These are phyloP conservation scores for Mycena leptocephala DNA, from an alignment of 768 basidiomycete species.

Conservation along the genomic window DNA sequence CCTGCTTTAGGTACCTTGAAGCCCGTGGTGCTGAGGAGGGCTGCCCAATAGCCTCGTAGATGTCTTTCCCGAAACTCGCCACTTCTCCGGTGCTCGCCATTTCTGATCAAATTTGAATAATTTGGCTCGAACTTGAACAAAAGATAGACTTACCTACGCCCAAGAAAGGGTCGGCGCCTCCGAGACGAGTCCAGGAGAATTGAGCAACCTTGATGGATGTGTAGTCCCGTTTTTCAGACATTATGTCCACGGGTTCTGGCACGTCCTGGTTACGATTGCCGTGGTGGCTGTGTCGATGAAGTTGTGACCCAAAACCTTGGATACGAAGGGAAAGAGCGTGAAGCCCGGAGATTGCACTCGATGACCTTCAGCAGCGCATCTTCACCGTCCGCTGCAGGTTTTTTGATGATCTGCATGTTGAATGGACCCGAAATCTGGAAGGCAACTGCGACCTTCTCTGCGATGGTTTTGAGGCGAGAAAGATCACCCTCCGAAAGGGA, in stretches of 20 bases:
- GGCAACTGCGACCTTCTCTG: constrained; percentile 94
- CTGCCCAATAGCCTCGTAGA: constrained; percentile 98
- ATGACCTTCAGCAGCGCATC: constrained; percentile 93
- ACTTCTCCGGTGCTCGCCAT: constrained; percentile 99
- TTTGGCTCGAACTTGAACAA: not conserved
- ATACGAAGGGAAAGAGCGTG: constrained; percentile 99
- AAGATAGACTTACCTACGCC: constrained; percentile 82
- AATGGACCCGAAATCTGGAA: constrained; percentile 98
- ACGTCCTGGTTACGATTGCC: constrained; percentile 91
- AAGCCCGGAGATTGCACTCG: constrained; percentile 98
- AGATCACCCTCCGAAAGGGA: constrained; percentile 85
- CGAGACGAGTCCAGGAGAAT: constrained; percentile 98
- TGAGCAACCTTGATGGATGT: constrained; percentile 98
- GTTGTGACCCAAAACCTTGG: constrained; percentile 97
- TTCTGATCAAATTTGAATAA: constrained; percentile 64
- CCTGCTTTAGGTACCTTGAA: constrained; percentile 91
- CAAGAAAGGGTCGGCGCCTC: constrained; percentile 96
- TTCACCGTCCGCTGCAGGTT: constrained; percentile 66
- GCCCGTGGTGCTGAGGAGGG: constrained; percentile 94
- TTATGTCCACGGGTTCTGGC: constrained; percentile 92
- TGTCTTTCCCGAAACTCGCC: constrained; percentile 93
- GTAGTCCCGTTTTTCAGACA: constrained; percentile 92
- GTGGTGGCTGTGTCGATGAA: constrained; percentile 95
- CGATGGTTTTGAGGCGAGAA: constrained; percentile 91
- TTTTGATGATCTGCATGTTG: constrained; percentile 99